Base-by-base conservation (phyloP, 148 eudicot species). In the Amaranthus hypochondriacus region DNA sequence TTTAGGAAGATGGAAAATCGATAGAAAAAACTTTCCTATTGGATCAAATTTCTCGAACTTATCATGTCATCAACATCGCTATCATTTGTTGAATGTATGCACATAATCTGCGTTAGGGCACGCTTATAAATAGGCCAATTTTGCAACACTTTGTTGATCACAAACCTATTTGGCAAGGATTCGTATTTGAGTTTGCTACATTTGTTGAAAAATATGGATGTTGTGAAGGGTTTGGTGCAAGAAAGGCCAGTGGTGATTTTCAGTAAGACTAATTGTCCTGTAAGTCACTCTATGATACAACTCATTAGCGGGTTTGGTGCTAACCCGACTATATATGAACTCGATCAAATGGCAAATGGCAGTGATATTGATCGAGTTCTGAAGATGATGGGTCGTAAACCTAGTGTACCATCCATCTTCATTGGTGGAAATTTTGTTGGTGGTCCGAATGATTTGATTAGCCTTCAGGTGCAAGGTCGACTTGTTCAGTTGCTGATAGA, bases 401-500 rank as follows among this genome's bases (percentile, higher is more conserved):
- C 75, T 15, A 57, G 75, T n/a, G 75, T 72, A 7, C 75, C 75
- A 21, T 72, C 66, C 43, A 62, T 72, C 18, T 72, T 72, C 67
- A 72, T 72, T 21, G 75, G 75, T 21, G 75, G 75, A 72, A 72
- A 72, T 57, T 72, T 72, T 18, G 67, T 72, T 7, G 75, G 75
- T 3, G 75, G 75, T 3, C 76, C 80, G n/a, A 78, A 78, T 47
- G 80, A 78, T 44, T 56, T 78, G 68, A 78, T 78, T 52, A 78
- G 72, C 56, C 80, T 78, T 51, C 80, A 78, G 72, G 72, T 78
- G 53, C 80, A 78, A 50, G 80, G 80, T 10, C 72, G 80, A 67
- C 80, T 72, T n/a, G 80, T 78, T 11, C 71, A 78, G 59, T 72
- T 72, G 80, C 73, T 78, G 61, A 78, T 78, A 68, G 76, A 78